Conservation (phyloP, 2,329 filamentous ascomycete genomes). For the Pseudogymnoascus sp. region DNA sequence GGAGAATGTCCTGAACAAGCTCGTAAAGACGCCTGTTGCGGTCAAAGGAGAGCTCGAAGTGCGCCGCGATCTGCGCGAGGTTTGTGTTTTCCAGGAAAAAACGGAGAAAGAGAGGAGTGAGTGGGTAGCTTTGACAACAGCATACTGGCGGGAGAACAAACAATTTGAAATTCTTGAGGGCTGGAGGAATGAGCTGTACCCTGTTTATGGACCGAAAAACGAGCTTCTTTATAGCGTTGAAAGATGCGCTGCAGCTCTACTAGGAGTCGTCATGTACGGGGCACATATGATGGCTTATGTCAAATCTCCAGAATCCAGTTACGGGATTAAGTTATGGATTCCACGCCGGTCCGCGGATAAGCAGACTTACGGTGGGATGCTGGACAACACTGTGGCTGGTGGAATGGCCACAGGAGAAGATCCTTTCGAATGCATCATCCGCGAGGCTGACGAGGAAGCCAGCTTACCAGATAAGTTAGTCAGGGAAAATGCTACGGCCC, state of each 20-base stretch:
- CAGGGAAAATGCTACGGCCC: constrained; percentile 47
- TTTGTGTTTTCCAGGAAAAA: constrained; percentile 54
- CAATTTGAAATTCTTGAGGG: constrained; percentile 68
- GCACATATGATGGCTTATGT: constrained; percentile 76
- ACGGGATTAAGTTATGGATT: constrained; percentile 74
- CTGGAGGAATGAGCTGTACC: constrained; percentile 77
- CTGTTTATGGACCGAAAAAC: constrained; percentile 59
- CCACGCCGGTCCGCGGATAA: constrained; percentile 70
- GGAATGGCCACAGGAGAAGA: constrained; percentile 74
- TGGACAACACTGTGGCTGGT: constrained; percentile 90
- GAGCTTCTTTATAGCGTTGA: constrained; percentile 68
- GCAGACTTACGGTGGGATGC: constrained; percentile 79
- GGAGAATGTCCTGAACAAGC: constrained; percentile 42
- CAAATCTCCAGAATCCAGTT: constrained; percentile 34
- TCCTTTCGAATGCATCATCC: constrained; percentile 73
- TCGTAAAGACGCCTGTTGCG: constrained; percentile 40
- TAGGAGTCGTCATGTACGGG: constrained; percentile 72
- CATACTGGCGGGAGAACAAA: constrained; percentile 61
- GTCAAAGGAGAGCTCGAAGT: constrained; percentile 55
- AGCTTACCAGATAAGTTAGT: constrained; percentile 66
- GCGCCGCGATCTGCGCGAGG: constrained; percentile 50
- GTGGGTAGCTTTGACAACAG: constrained; percentile 48
- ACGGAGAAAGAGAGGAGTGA: constrained; percentile 58
- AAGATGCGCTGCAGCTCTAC: constrained; percentile 63
- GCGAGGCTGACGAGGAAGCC: constrained; percentile 87